Evolutionary conservation across 192 early-diverging fungal genomes (phyloP).

Genomic region (Haplosporangium gracile): DNA sequence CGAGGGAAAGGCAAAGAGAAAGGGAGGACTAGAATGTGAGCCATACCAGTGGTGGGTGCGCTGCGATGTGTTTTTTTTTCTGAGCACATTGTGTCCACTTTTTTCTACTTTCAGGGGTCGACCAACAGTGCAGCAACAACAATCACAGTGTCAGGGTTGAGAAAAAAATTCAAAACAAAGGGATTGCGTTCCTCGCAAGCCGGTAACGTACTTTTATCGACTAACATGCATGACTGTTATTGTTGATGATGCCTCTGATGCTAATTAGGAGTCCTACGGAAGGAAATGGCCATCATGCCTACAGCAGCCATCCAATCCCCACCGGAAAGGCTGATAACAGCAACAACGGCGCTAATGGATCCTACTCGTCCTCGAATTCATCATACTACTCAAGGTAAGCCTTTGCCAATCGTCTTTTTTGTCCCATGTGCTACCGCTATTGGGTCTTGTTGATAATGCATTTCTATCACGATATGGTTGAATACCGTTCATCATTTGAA

Average conservation of each 20-base stretch:
- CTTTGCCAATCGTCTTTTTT: not conserved
- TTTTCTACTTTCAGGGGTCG: slow-evolving; percentile 9
- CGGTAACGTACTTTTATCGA: not conserved
- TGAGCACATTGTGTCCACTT: not conserved
- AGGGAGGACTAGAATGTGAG: not conserved
- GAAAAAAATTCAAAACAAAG: not conserved
- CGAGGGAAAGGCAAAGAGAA: slow-evolving; percentile 1
- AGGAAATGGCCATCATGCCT: slow-evolving; percentile 29
- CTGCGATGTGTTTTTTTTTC: not conserved
- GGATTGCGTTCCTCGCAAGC: not conserved
- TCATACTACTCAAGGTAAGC: slow-evolving; percentile 41
- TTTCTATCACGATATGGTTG: not conserved
- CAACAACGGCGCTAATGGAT: slow-evolving; percentile 33
- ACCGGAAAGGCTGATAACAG: slow-evolving; percentile 6
- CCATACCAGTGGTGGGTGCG: slow-evolving; percentile 11
- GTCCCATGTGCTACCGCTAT: not conserved
- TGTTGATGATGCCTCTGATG: not conserved
- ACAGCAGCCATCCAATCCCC: slow-evolving; percentile 13
- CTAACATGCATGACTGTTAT: not conserved
- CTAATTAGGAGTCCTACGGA: slow-evolving; percentile 30
- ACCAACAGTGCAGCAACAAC: not conserved
- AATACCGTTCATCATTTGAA: not conserved
- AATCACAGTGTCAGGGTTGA: not conserved
- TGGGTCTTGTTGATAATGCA: not conserved
- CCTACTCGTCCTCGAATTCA: slow-evolving; percentile 39